Evolutionary conservation across 345 rosid genomes (phyloP).

Genomic region (Mallotus nudiflorus): DNA sequence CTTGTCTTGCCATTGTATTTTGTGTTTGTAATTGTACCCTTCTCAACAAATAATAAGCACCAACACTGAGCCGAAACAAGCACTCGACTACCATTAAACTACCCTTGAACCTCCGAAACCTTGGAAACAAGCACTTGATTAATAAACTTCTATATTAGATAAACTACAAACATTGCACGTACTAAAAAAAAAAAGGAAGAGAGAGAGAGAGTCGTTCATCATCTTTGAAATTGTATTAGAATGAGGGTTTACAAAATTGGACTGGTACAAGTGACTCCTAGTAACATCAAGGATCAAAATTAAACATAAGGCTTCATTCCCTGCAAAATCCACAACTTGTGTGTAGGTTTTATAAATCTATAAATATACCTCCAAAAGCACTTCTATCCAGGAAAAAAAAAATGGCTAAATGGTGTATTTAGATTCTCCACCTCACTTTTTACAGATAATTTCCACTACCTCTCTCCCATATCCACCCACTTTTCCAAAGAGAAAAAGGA

Average conservation of each 20-base stretch:
- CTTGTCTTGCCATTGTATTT: too few relatives aligned
- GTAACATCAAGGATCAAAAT: conserved; percentile 15
- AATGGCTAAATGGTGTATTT: conserved; percentile 23
- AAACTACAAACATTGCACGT: too few relatives aligned
- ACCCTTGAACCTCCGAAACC: too few relatives aligned
- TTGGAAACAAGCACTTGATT: too few relatives aligned
- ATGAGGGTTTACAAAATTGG: conserved; percentile 16
- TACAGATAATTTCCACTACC: conserved; percentile 28
- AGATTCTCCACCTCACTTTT: conserved; percentile 31
- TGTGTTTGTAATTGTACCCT: too few relatives aligned
- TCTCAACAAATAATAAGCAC: too few relatives aligned
- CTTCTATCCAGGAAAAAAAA: background rate
- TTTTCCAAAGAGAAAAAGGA: background rate
- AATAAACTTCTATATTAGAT: too few relatives aligned
- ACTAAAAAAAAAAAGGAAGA: background rate
- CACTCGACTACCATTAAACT: too few relatives aligned
- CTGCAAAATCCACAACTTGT: conserved; percentile 31
- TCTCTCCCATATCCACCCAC: background rate
- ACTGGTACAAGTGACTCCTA: background rate
- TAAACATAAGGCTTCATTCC: conserved; percentile 11
- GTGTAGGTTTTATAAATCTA: background rate
- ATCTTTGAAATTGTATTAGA: conserved; percentile 1
- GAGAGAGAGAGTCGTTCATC: background rate
- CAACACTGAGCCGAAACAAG: too few relatives aligned
- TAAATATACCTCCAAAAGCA: conserved; percentile 3